Percentiles rank a stretch among this genome's conserved stretches.
Evolutionary conservation across 768 basidiomycete genomes (phyloP).

Genomic region (Basidioascus undulatus): DNA sequence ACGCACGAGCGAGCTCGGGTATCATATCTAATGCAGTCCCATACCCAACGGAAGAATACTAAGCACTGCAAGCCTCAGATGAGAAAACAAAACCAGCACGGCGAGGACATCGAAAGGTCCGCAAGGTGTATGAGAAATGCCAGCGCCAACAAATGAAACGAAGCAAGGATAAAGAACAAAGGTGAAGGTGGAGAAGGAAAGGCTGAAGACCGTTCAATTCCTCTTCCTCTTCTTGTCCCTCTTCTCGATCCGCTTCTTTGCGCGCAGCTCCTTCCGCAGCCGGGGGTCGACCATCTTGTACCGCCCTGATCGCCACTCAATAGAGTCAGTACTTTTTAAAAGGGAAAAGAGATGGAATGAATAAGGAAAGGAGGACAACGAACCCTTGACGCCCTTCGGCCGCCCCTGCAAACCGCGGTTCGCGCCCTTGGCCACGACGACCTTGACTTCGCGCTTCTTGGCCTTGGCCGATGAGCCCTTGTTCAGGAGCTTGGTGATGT

Average conservation of each 20-base stretch:
- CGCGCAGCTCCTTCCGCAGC: constrained; percentile 35
- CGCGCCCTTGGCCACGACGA: constrained; percentile 76
- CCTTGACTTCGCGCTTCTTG: constrained; percentile 29
- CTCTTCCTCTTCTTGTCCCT: constrained; percentile 26
- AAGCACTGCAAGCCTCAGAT: no score
- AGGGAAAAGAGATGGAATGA: constrained; percentile 3
- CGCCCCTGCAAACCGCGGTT: constrained; percentile 77
- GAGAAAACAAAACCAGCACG: no score
- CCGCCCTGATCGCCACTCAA: background rate
- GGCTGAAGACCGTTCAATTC: no score
- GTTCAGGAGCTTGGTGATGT: constrained; percentile 63
- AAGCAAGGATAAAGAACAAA: no score
- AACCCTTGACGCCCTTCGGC: constrained; percentile 86
- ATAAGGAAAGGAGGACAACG: constrained; percentile 22
- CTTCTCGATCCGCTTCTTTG: constrained; percentile 56
- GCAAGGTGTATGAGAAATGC: no score
- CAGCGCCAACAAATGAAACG: no score
- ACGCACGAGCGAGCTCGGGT: no score
- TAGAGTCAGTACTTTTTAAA: background rate
- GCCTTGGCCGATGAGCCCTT: constrained; percentile 23
- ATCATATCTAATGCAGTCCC: no score
- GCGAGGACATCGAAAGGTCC: no score
- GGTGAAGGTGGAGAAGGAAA: no score
- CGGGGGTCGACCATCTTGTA: constrained; percentile 8
- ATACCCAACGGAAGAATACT: no score